These are phyloP conservation scores for Tuber melanosporum DNA, from an alignment of 495 filamentous ascomycete species.

Conservation along the genomic window DNA sequence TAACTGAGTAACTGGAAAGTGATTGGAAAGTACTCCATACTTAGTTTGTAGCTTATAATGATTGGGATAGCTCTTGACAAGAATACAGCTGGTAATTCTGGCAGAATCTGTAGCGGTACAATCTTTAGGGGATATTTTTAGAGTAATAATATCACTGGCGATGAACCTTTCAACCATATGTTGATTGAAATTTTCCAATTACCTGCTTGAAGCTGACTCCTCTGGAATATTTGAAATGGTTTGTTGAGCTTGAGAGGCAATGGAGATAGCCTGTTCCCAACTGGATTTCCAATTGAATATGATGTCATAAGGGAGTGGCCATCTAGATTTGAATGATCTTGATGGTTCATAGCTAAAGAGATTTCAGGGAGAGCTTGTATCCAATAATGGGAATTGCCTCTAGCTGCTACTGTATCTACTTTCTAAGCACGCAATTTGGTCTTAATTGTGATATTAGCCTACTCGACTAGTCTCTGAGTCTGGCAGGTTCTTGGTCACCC, in stretches of 20 bases:
- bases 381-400: not conserved
- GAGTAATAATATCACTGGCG: too few species aligned
- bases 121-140: too few species aligned
- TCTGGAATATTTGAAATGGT: too few species aligned
- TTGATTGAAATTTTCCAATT: too few species aligned
- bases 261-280: too few species aligned
- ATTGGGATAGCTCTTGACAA: too few species aligned
- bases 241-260: too few species aligned
- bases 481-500: not conserved
- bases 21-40: not conserved
- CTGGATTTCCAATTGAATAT: not conserved
- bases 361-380: not conserved
- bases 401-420: conserved; percentile 36
- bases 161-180: too few species aligned
- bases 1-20: not conserved
- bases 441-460: conserved; percentile 21
- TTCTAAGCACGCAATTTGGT: conserved; percentile 23
- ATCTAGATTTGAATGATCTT: not conserved
- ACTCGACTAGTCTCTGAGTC: conserved; percentile 17
- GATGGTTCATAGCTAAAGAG: not conserved
- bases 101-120: too few species aligned
- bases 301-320: not conserved
- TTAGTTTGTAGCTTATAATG: not conserved
- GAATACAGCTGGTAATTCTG: too few species aligned
- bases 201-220: too few species aligned